phyloP scores from a whole-genome alignment of 352 stramenopile genomes.

The Globisporangium parvum region DNA sequence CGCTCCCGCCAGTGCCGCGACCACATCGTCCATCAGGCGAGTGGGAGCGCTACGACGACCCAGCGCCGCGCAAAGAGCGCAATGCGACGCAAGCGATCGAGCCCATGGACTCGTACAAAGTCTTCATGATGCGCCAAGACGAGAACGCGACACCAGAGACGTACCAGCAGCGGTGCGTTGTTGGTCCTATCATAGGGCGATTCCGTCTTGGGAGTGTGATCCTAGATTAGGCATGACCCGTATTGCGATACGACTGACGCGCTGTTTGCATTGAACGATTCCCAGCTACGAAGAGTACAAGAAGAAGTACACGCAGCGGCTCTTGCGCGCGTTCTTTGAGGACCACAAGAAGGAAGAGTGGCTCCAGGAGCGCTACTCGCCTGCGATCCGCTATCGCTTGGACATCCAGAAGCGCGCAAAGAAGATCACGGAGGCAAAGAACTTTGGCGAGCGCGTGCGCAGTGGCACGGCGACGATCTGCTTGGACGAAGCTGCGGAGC shows the following conservation, averaged over 20 bases:
- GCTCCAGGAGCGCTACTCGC: constrained; percentile 83
- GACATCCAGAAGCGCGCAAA: constrained; percentile 58
- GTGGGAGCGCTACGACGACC: constrained; percentile 16
- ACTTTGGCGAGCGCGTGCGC: constrained; percentile 60
- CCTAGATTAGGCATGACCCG: neutral
- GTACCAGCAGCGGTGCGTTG: constrained; percentile 55
- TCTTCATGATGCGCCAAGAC: constrained; percentile 86
- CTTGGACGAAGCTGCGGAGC: constrained; percentile 48
- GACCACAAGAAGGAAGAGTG: constrained; percentile 81
- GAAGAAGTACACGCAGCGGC: constrained; percentile 77
- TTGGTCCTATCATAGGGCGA: neutral
- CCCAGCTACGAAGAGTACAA: constrained; percentile 80
- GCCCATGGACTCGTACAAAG: constrained; percentile 79
- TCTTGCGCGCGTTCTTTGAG: constrained; percentile 82
- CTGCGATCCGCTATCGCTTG: constrained; percentile 59
- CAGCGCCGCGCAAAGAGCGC: constrained; percentile 18
- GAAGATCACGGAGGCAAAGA: constrained; percentile 71
- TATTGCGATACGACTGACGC: neutral
- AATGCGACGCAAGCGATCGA: constrained; percentile 43
- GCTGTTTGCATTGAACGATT: neutral
- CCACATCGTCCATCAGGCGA: constrained; percentile 12
- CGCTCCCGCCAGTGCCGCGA: neutral
- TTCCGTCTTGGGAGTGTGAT: neutral
- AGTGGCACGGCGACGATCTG: constrained; percentile 46
- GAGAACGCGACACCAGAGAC: constrained; percentile 75